Conservation (phyloP, 2,329 filamentous ascomycete genomes). For the Seiridium cupressi region DNA sequence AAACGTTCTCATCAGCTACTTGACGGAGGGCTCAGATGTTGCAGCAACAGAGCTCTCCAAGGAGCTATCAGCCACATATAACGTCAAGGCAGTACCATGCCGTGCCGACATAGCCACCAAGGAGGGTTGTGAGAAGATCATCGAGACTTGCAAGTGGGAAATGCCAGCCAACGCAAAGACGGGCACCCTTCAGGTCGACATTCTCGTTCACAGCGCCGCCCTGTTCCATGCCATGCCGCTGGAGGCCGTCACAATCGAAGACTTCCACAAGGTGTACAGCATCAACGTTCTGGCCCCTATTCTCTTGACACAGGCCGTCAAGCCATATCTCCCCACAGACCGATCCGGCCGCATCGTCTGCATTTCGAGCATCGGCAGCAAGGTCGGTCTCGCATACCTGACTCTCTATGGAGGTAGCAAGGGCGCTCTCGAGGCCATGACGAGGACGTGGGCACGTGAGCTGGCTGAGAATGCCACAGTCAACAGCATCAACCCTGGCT, state of each 20-base stretch:
- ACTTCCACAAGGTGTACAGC: slow-evolving; percentile 54
- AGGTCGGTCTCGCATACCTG: slow-evolving; percentile 41
- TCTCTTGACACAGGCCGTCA: slow-evolving; percentile 52
- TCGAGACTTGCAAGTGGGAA: slow-evolving; percentile 48
- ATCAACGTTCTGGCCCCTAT: slow-evolving; percentile 57
- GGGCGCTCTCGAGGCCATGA: slow-evolving; percentile 63
- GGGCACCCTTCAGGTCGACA: slow-evolving; percentile 49
- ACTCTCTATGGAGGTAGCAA: slow-evolving; percentile 62
- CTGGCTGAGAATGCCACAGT: slow-evolving; percentile 58
- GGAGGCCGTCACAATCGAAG: slow-evolving; percentile 41
- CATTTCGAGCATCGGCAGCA: slow-evolving; percentile 50
- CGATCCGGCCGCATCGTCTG: slow-evolving; percentile 57
- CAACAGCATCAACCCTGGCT: slow-evolving; percentile 56
- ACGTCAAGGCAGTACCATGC: slow-evolving; percentile 50
- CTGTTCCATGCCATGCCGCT: slow-evolving; percentile 47
- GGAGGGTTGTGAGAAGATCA: slow-evolving; percentile 50
- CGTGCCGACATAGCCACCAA: slow-evolving; percentile 62
- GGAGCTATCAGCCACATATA: slow-evolving; percentile 45
- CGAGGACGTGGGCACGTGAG: slow-evolving; percentile 60
- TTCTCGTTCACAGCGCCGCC: slow-evolving; percentile 58
- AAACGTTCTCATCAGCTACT: slow-evolving; percentile 58
- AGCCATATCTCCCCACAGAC: slow-evolving; percentile 53
- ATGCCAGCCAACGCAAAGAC: slow-evolving; percentile 38
- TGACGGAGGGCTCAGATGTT: slow-evolving; percentile 51
- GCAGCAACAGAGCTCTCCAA: slow-evolving; percentile 45